A percentile compares a stretch with the other conserved stretches of the same genome.
Evolutionary conservation across 441 rosid genomes (phyloP).

Genomic region (Pelargonium cotyledonis): DNA sequence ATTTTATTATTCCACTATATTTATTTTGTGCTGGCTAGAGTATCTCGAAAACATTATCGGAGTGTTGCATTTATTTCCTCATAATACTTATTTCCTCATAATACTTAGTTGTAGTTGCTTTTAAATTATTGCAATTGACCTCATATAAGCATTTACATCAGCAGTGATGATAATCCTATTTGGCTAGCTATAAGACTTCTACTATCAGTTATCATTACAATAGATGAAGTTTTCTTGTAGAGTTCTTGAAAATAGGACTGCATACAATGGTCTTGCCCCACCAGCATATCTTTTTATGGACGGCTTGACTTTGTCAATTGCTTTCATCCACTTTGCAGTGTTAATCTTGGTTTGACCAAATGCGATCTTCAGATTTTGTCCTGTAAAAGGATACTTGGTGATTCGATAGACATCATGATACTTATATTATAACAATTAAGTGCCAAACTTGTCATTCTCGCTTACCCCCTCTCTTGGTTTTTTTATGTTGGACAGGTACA

Average conservation of each 20-base stretch:
- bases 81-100: background rate
- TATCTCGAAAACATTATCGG: background rate
- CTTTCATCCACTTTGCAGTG: too few species aligned
- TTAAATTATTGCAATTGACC: background rate
- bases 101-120: background rate
- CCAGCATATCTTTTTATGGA: too few species aligned
- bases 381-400: background rate
- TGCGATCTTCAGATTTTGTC: too few species aligned
- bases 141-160: background rate
- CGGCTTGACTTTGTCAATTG: too few species aligned
- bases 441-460: background rate
- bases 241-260: too few species aligned
- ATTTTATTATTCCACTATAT: background rate
- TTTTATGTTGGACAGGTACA: background rate
- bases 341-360: too few species aligned
- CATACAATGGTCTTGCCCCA: too few species aligned
- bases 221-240: too few species aligned
- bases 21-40: background rate
- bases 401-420: background rate
- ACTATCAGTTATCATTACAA: background rate
- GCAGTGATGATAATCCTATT: background rate
- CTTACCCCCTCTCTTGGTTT: background rate
- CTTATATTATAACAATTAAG: background rate
- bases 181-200: background rate
- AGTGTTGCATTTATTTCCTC: background rate